Conservation (phyloP, 495 filamentous ascomycete species). For the Saxophila tyrrhenica region DNA sequence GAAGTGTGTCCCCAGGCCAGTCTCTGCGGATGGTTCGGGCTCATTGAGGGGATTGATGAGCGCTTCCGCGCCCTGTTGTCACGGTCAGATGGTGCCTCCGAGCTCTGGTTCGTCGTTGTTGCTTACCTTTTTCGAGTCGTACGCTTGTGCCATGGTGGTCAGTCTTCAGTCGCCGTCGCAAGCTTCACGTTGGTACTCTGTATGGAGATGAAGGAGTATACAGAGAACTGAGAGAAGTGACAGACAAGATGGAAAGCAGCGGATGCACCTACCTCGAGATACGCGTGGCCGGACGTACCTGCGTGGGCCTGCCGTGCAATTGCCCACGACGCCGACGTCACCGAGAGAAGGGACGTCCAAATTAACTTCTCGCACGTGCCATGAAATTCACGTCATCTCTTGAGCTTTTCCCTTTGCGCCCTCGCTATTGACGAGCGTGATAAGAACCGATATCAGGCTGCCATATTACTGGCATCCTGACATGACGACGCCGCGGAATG, state of each 20-base stretch:
- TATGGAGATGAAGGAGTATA: neutral
- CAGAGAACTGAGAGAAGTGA: neutral
- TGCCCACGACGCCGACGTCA: neutral
- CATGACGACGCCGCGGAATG: slow-evolving; percentile 32
- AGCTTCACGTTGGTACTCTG: neutral
- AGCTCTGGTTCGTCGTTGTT: neutral
- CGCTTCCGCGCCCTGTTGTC: slow-evolving; percentile 40
- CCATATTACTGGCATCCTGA: no score
- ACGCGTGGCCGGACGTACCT: neutral
- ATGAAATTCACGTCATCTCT: neutral
- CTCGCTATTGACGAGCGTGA: neutral
- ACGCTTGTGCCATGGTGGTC: neutral
- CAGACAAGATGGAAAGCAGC: neutral
- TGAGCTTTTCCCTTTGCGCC: no score
- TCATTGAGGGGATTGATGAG: slow-evolving; percentile 48
- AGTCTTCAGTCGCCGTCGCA: neutral
- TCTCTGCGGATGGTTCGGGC: slow-evolving; percentile 42
- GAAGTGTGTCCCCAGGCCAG: slow-evolving; percentile 40
- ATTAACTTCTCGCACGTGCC: no score
- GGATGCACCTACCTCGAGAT: neutral
- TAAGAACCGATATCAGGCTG: neutral
- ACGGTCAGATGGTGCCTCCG: neutral
- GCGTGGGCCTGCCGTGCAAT: neutral
- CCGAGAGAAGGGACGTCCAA: neutral
- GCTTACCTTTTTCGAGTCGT: neutral